phyloP scores from a whole-genome alignment of 176 grass and related monocot genomes.

The Hyparrhenia diplandra region DNA sequence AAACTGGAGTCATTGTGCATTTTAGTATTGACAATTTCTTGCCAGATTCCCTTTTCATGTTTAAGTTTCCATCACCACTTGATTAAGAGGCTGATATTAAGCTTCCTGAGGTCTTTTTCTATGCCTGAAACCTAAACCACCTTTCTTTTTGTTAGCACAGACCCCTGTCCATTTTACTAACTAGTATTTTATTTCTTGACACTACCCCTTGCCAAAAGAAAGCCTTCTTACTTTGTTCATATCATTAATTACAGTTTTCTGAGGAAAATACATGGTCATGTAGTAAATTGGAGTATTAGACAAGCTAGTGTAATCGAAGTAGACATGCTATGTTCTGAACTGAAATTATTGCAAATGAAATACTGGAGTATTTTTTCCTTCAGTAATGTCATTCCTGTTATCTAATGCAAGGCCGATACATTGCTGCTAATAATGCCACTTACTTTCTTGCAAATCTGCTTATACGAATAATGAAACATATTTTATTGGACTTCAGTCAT shows the following conservation, averaged over 20 bases:
- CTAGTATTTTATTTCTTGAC: background rate
- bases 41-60: background rate
- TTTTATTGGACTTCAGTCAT: background rate
- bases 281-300: background rate
- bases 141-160: background rate
- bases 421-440: background rate
- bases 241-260: background rate
- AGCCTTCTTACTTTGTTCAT: background rate
- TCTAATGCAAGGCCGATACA: background rate
- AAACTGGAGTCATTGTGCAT: background rate
- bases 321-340: too few relatives aligned
- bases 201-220: background rate
- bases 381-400: background rate
- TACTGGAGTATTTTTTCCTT: background rate
- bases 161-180: background rate
- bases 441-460: background rate
- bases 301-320: too few relatives aligned
- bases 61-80: background rate
- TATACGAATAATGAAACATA: background rate
- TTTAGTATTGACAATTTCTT: background rate
- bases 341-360: slow-evolving; percentile 1
- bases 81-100: background rate
- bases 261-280: background rate
- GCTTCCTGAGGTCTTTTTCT: background rate
- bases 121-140: background rate